These are phyloP conservation scores for Diversispora epigaea DNA, from an alignment of 192 early-diverging fungal species.

Conservation along the genomic window DNA sequence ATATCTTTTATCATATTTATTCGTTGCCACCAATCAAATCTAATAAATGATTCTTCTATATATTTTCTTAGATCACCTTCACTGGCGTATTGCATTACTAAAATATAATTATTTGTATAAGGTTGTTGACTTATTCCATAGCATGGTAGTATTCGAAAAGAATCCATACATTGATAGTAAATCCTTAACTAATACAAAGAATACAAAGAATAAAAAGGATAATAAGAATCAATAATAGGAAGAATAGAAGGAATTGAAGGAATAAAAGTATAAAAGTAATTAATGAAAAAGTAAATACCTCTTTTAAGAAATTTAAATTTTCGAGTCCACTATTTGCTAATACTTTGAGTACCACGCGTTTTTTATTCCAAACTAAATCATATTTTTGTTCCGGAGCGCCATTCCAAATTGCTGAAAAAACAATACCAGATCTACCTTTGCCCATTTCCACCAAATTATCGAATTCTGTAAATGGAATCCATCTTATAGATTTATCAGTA, in stretches of 20 bases:
- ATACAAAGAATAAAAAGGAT: not conserved
- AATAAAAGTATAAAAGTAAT: not conserved
- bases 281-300: not conserved
- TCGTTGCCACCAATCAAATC: slow-evolving; percentile 1
- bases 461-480: slow-evolving; percentile 19
- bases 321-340: not conserved
- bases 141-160: not conserved
- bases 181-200: not conserved
- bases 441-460: slow-evolving; percentile 24
- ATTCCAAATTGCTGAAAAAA: slow-evolving; percentile 23
- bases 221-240: not conserved
- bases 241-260: not conserved
- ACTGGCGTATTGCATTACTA: slow-evolving; percentile 28
- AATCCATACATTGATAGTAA: slow-evolving; percentile 17
- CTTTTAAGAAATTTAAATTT: slow-evolving; percentile 6
- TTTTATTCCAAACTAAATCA: slow-evolving; percentile 19
- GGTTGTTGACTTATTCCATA: slow-evolving; percentile 23
- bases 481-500: not conserved
- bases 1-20: slow-evolving; percentile 15
- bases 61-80: slow-evolving; percentile 5
- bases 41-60: not conserved
- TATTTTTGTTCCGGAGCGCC: not conserved
- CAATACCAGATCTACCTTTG: slow-evolving; percentile 5
- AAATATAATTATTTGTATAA: slow-evolving; percentile 5
- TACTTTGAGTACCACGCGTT: slow-evolving; percentile 13